Conservation (phyloP, 768 basidiomycete genomes). For the Trametopsis cervina region DNA sequence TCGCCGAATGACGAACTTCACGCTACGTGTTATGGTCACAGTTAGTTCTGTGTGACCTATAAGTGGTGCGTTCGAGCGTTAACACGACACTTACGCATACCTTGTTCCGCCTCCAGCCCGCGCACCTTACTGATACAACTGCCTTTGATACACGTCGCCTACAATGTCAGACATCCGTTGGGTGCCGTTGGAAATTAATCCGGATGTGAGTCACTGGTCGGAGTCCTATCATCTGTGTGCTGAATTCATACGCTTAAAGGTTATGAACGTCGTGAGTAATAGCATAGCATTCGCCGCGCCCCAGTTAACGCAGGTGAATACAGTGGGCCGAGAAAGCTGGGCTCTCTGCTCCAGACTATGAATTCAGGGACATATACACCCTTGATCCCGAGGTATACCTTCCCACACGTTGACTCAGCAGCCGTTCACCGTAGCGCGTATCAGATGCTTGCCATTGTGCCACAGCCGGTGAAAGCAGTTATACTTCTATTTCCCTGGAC, state of each 20-base stretch:
- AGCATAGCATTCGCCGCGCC: slow-evolving; percentile 24
- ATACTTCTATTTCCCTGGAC: slow-evolving; percentile 76
- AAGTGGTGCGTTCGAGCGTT: no score
- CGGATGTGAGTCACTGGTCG: slow-evolving; percentile 29
- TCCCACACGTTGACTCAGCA: not conserved
- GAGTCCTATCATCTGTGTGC: slow-evolving; percentile 7
- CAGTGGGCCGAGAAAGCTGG: slow-evolving; percentile 68
- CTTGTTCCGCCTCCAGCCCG: no score
- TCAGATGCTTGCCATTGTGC: slow-evolving; percentile 64
- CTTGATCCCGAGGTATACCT: slow-evolving; percentile 51
- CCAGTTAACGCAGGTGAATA: slow-evolving; percentile 25
- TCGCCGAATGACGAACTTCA: no score
- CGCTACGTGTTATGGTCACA: no score
- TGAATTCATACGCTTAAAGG: slow-evolving; percentile 23
- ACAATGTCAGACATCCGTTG: slow-evolving; percentile 34
- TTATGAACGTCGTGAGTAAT: slow-evolving; percentile 16
- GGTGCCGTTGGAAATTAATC: slow-evolving; percentile 80
- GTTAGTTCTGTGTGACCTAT: no score
- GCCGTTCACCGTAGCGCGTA: not conserved
- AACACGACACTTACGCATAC: no score
- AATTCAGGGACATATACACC: slow-evolving; percentile 67
- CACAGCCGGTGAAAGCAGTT: slow-evolving; percentile 73
- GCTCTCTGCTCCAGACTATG: slow-evolving; percentile 36
- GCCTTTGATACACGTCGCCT: no score
- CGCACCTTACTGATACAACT: no score